Percentiles rank a stretch among this genome's conserved stretches.
phyloP scores from a whole-genome alignment of 202 grass and related monocot species.

The Cymbopogon flexuosus region DNA sequence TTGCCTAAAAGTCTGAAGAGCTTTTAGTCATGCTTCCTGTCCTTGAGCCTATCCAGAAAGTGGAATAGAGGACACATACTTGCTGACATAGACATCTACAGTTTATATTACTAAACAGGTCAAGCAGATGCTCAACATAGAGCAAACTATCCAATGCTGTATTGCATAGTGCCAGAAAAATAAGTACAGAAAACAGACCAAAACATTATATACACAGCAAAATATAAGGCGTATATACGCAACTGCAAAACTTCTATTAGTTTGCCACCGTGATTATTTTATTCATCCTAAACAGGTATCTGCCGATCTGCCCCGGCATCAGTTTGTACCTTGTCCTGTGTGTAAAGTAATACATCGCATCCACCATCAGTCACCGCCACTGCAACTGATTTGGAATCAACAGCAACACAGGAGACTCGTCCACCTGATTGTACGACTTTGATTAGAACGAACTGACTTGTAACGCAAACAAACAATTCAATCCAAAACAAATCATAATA shows the following conservation, averaged over 20 bases:
- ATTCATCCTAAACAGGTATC: not conserved
- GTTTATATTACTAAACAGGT: not conserved
- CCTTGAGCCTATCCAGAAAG: not conserved
- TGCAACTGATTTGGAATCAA: conserved; percentile 54
- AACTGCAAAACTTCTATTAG: not conserved
- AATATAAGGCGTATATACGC: not conserved
- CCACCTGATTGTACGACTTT: conserved; percentile 51
- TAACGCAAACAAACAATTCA: conserved; percentile 6
- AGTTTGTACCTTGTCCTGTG: conserved; percentile 13
- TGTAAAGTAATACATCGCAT: conserved; percentile 58
- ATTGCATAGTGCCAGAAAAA: not conserved
- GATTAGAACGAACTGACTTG: not conserved
- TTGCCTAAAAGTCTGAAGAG: not conserved
- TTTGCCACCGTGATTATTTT: not conserved
- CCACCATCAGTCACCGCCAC: conserved; percentile 67
- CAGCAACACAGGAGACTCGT: conserved; percentile 53
- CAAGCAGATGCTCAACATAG: not conserved
- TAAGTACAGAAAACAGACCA: not conserved
- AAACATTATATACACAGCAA: not conserved
- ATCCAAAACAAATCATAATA: not conserved
- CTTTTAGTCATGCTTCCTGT: not conserved
- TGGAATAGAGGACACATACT: too few species aligned
- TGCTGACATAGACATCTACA: too few species aligned
- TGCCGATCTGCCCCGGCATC: not conserved
- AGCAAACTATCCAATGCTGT: not conserved